Base-by-base conservation (phyloP, 2,329 filamentous ascomycete species). In the Fusarium sp. region DNA sequence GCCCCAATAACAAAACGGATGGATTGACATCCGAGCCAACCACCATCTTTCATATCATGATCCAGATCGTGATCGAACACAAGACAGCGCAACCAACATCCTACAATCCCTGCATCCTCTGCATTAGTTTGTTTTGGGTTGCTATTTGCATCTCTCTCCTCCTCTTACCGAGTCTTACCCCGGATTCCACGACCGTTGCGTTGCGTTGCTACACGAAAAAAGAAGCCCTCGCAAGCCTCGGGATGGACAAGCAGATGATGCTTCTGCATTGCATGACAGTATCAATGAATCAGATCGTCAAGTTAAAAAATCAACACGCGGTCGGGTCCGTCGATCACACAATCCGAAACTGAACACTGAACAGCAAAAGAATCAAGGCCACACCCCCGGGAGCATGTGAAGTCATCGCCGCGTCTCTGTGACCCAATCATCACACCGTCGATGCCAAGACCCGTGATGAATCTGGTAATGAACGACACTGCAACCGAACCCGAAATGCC, bases 331-430 rank as follows among this genome's bases (percentile, higher is more conserved):
- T 67, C 54, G 53, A 65, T 60, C 68, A 67, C 54, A 64, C 40
- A 67, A 43, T 62, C 63, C 63, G 49, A 67, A 67, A 67, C 63
- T 43, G 33, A 59, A 49, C n/a, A 33, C 44, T 32, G 37, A 42
- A 60, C 35, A 42, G 23, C 37, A 66, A 66, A 43, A 57, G 37
- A 21, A 56, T 33, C 62, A 72, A 67, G 68, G 63, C 47, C 50
- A 64, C 63, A 61, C 42, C 60, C 53, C 58, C 18, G 38, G 52
- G 53, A 65, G 35, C 65, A 59, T 58, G 74, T 78, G 77, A 78
- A 78, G 77, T 79, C 77, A 78, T 78, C 47, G 67, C 63, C 71
- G 72, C 70, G 69, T 59, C 66, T 65, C 53, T n/a, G 35, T 64
- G 47, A 61, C 40, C 74, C 75, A 78, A 77, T 77, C 75, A 77